Percentiles rank a stretch among this genome's conserved stretches.
Conservation (phyloP, 2,329 filamentous ascomycete genomes). For the Calycina marina region DNA sequence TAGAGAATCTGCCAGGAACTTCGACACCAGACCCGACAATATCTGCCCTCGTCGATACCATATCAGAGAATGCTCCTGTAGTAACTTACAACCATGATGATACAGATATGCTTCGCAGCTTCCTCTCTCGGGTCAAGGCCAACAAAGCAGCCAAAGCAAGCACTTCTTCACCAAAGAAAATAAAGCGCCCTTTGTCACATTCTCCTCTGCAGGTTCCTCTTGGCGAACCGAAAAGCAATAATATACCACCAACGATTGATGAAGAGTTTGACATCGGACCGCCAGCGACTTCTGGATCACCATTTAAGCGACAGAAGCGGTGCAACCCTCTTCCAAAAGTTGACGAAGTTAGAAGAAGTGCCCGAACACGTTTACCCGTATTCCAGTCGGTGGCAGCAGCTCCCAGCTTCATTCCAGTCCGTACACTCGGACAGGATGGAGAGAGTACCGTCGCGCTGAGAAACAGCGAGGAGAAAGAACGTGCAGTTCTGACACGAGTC, state of each 20-base stretch:
- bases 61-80: conserved; percentile 6
- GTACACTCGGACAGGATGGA: conserved; percentile 18
- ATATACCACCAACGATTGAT: conserved; percentile 8
- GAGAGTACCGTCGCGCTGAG: conserved; percentile 18
- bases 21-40: conserved; percentile 7
- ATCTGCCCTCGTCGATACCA: conserved; percentile 6
- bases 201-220: conserved; percentile 20
- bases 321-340: conserved; percentile 2
- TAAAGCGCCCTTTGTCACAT: conserved; percentile 20
- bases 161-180: conserved; percentile 12
- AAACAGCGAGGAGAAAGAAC: conserved; percentile 27
- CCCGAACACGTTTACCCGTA: conserved; percentile 19
- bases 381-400: conserved; percentile 13
- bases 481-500: conserved; percentile 27
- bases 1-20: conserved; percentile 4
- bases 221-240: conserved; percentile 9
- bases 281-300: conserved; percentile 4
- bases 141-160: conserved; percentile 23
- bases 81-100: conserved; percentile 19
- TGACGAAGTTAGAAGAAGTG: conserved; percentile 18
- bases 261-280: conserved; percentile 16
- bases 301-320: conserved; percentile 12
- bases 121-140: conserved; percentile 23
- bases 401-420: conserved; percentile 21
- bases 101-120: conserved; percentile 24